Base-by-base conservation (phyloP, 345 rosid species). In the Corymbia maculata region DNA sequence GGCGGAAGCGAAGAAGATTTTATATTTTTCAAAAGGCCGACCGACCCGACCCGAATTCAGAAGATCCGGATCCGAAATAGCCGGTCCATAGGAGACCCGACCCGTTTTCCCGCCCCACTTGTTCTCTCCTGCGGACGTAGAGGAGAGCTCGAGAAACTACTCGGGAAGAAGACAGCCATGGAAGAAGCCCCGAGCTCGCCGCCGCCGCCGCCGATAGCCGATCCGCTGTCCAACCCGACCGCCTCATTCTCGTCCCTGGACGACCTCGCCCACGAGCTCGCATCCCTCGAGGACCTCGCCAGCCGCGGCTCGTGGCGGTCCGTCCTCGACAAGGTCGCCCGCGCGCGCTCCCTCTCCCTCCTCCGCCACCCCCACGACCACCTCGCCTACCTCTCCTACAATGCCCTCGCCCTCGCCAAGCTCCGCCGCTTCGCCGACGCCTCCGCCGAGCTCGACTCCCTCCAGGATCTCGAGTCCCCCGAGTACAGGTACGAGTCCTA, bases 381-480 rank as follows among this genome's bases (percentile, higher is more conserved):
- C 92, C 97, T 97, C 92, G 96, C 94, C 79, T 97, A 96, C 89
- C 95, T 95, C 70, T 90, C 98, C 50, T 98, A 93, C 95, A 95
- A 94, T 87, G 95, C 93, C 75, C 94, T 97, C 88, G 97, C 98
- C 88, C 93, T 98, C 87, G 86, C 92, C 17, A 98, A 97, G 89
- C 96, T 98, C 22, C 97, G 99, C 89, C 96, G 98, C 50, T 96
- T 93, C 93, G 88, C 94, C 49, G 98, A 98, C 59, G 99, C 98
- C 51, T 87, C 92, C 1, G 79, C 90, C 66, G 99, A 97, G 89
- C 95, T 97, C 86, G 95, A 96, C n/a, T 90, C 99, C 22, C 92
- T 97, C 87, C 96, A 98, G 87, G 99, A 97, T 88, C 95, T 97
- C 91, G 94, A 95, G 88, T 91, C 94, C 51, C 90, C 92, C 90